Evolutionary conservation across 2,329 filamentous ascomycete genomes (phyloP).

Genomic region (Neospermospora avenae): DNA sequence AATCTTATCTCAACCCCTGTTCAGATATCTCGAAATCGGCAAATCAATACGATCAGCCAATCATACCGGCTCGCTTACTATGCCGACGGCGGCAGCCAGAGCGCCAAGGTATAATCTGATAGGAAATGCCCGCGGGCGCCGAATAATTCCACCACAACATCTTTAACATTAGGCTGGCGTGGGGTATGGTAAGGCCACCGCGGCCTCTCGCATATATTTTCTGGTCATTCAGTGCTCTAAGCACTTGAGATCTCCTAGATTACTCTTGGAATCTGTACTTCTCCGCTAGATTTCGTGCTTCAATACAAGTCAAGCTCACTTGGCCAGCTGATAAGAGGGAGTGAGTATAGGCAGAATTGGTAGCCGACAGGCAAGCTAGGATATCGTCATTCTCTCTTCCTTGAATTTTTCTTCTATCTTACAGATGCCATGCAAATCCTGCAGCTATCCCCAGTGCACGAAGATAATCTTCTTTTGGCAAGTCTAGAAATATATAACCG

Average conservation of each 20-base stretch:
- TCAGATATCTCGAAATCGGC: neutral
- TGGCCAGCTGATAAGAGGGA: neutral
- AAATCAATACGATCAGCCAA: neutral
- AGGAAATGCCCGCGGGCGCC: slow-evolving; percentile 3
- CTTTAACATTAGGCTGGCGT: neutral
- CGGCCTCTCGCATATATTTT: neutral
- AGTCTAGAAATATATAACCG: neutral
- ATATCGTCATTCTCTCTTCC: neutral
- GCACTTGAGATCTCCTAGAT: neutral
- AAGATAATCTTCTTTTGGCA: neutral
- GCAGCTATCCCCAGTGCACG: neutral
- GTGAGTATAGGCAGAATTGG: neutral
- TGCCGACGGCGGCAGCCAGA: neutral
- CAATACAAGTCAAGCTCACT: neutral
- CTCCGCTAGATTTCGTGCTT: neutral
- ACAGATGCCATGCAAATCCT: neutral
- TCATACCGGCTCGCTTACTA: neutral
- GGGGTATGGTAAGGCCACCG: neutral
- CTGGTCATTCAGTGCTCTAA: neutral
- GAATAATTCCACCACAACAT: neutral
- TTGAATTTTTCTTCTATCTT: neutral
- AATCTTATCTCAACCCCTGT: slow-evolving; percentile 4
- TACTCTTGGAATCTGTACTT: neutral
- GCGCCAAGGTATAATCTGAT: neutral
- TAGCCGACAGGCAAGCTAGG: neutral